Evolutionary conservation across 1,284 basidiomycete genomes (phyloP).

Genomic region (Rhodotorula sp.): DNA sequence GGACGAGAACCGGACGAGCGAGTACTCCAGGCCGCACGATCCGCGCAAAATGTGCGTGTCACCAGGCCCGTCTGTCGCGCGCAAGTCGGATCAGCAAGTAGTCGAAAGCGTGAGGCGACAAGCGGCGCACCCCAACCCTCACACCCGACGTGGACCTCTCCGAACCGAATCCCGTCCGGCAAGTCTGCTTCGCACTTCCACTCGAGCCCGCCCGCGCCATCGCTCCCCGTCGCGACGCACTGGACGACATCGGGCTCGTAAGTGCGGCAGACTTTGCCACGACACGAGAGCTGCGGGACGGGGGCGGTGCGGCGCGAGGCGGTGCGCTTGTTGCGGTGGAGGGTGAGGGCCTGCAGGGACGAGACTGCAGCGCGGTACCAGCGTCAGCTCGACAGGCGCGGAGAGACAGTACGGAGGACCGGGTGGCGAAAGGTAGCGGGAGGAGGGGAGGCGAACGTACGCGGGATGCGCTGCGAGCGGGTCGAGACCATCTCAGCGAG

Average conservation of each 20-base stretch:
- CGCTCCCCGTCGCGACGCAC: slow-evolving; percentile 74
- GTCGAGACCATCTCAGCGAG: slow-evolving; percentile 3
- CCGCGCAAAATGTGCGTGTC: slow-evolving; percentile 83
- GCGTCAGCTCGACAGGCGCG: not conserved
- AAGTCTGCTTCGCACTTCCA: slow-evolving; percentile 94
- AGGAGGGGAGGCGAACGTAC: slow-evolving; percentile 10
- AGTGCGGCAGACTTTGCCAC: slow-evolving; percentile 71
- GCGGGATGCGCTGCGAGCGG: slow-evolving; percentile 21
- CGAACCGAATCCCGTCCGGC: slow-evolving; percentile 70
- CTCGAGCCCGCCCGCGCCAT: slow-evolving; percentile 67
- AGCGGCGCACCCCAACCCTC: slow-evolving; percentile 64
- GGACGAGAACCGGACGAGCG: slow-evolving; percentile 63
- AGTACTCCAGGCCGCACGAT: slow-evolving; percentile 78
- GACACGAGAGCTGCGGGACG: slow-evolving; percentile 74
- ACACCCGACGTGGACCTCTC: slow-evolving; percentile 77
- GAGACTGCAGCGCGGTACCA: slow-evolving; percentile 56
- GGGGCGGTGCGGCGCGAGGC: slow-evolving; percentile 65
- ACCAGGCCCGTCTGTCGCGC: slow-evolving; percentile 57
- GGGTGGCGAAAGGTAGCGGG: not conserved
- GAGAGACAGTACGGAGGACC: too few relatives aligned
- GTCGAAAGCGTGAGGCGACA: not conserved
- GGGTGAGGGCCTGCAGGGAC: slow-evolving; percentile 71
- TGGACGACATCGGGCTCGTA: slow-evolving; percentile 84
- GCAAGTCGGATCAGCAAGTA: not conserved
- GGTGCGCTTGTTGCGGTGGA: slow-evolving; percentile 71